Base-by-base conservation (phyloP, 192 early-diverging fungal genomes). In the Powellomyces hirtus region DNA sequence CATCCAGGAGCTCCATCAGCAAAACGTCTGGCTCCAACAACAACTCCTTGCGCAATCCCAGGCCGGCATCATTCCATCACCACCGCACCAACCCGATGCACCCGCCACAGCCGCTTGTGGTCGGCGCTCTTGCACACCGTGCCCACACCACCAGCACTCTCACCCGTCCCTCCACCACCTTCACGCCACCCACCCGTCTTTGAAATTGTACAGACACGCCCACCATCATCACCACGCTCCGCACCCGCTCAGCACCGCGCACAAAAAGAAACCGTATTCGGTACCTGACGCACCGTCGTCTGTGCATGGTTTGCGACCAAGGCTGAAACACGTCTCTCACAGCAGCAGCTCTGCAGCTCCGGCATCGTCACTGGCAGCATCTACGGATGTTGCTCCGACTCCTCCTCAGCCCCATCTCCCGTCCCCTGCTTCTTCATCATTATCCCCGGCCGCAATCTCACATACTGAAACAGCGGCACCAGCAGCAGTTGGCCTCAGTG, bases 21-120 rank as follows among this genome's bases (percentile, higher is more conserved):
- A 66, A 33, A 66, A 66, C 52, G 31, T 66, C 51, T 55, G 46
- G 64, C 53, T 66, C 4, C 64, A 66, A 35, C 46, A 56, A 36
- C 64, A 66, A 36, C 59, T 60, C 3, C 59, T 60, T 27, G 59
- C 59, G 8, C 59, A 60, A 38, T n/a, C 59, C 59, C n/a, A 14
- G 33, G 59, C 59, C 6, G 53, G n/a, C n/a, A n/a, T n/a, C n/a
- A n/a, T n/a, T n/a, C n/a, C n/a, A n/a, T n/a, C n/a, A n/a, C n/a
- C n/a, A n/a, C n/a, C n/a, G n/a, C n/a, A n/a, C n/a, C n/a, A n/a
- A n/a, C 35, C 37, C 0, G 51, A 30, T 66, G 1, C 33, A 30
- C 34, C 50, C 30, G 10, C 64, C 1, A n/a, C 53, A 36, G 46
- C 53, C 4, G 35, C 64, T 56, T n/a, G 24, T 55, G 29, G 51